Evolutionary conservation across 2,329 filamentous ascomycete species (phyloP).

Genomic region (Pseudocercospora eumusae): DNA sequence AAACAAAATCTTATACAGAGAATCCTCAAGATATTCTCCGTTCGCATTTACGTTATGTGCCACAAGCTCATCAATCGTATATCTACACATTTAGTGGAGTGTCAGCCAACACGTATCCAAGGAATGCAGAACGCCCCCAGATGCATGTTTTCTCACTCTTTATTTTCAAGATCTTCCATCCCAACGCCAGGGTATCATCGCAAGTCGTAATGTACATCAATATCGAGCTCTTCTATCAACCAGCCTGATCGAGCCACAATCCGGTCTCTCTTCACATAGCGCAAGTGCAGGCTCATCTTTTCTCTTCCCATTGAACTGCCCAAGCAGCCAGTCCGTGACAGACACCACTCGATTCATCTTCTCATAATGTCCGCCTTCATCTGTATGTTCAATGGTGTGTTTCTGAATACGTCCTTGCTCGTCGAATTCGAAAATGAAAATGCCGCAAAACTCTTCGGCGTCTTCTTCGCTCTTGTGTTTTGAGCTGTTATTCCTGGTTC

Average conservation of each 20-base stretch:
- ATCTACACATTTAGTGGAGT: neutral
- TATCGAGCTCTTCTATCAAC: constrained; percentile 26
- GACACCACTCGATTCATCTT: constrained; percentile 82
- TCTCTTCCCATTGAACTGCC: constrained; percentile 64
- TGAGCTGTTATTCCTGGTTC: constrained; percentile 48
- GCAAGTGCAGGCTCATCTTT: constrained; percentile 49
- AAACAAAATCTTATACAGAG: too few species aligned
- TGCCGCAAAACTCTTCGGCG: constrained; percentile 75
- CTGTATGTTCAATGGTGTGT: constrained; percentile 92
- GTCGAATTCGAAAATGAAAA: constrained; percentile 97
- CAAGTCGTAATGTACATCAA: constrained; percentile 19
- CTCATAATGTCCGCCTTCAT: constrained; percentile 81
- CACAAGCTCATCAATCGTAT: neutral
- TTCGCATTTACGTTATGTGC: neutral
- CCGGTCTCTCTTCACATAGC: constrained; percentile 37
- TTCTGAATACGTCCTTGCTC: constrained; percentile 76
- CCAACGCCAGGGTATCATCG: constrained; percentile 23
- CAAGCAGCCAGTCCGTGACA: constrained; percentile 90
- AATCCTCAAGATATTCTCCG: too few species aligned
- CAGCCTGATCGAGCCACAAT: constrained; percentile 22
- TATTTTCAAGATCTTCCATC: neutral
- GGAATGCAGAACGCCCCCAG: neutral
- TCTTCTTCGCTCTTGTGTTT: constrained; percentile 19
- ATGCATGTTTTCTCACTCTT: neutral
- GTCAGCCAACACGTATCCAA: neutral